Evolutionary conservation across 2,329 filamentous ascomycete genomes (phyloP), one percentile per base, ranked within the genome.

Genomic region (Elsinoe australis): DNA sequence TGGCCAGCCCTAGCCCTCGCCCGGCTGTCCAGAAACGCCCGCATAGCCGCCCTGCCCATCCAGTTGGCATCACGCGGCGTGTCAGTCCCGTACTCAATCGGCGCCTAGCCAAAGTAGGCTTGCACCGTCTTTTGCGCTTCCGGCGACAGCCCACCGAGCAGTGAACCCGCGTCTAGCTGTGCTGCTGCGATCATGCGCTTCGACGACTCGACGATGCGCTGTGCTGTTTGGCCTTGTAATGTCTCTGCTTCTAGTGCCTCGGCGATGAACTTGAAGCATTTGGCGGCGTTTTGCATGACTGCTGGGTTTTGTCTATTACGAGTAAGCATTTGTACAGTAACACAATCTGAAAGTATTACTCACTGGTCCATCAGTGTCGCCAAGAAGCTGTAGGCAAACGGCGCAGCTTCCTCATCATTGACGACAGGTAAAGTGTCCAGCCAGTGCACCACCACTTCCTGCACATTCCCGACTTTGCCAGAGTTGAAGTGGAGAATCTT

Each of bases 361-460:
- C 80, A 95, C 92, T 94, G 85, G 57, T 94, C 85, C 63, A 96
- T 95, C 54, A 98, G 69, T 64, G 95, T 83, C 9, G 86, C 82
- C 51, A 98, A 72, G 69, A 95, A 98, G 35, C 83, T 82, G 64
- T 98, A 98, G 1, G 89, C 89, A 65, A 94, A 96, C 10, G 92
- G 92, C 15, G 92, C 92, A 3, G 92, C 92, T 70, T 98, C 92
- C 65, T 98, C 92, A 56, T 98, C 92, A 61, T 95, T 95, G 12
- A 83, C 82, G 46, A 98, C 84, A 0, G 92, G 92, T 28, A 98
- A 72, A 0, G 90, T 95, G 55, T 87, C 82, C 41, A 98, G 71
- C 92, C 92, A 98, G 62, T 85, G 83, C n/a, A 74, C 70, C 33
- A 87, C 80, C 19, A 95, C 75, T 29, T 84, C 77, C 60, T 92